phyloP scores from a whole-genome alignment of 306 rosid genomes.

The Cicer judaicum region DNA sequence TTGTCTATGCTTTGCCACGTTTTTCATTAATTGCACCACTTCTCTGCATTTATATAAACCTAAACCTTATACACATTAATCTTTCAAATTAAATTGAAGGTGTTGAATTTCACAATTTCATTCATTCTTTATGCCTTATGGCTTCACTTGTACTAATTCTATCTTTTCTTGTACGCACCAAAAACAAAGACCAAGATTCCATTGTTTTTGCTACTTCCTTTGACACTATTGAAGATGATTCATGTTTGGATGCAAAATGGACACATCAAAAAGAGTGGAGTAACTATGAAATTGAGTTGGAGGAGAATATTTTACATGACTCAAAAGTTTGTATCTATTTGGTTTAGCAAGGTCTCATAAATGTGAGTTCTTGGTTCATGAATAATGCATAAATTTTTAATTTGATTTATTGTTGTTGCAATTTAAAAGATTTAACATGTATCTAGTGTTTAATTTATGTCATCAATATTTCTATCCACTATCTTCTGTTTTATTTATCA shows the following conservation, averaged over 20 bases:
- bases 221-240: slow-evolving; percentile 12
- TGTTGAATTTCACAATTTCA: background rate
- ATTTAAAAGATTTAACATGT: background rate
- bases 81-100: background rate
- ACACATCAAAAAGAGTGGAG: slow-evolving; percentile 8
- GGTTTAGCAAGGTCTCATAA: slow-evolving; percentile 34
- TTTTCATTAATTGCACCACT: slow-evolving; percentile 2
- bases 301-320: slow-evolving; percentile 40
- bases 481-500: background rate
- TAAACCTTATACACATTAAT: background rate
- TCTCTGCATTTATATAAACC: background rate
- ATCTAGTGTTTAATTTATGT: slow-evolving; percentile 3
- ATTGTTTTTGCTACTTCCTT: background rate
- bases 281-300: slow-evolving; percentile 1
- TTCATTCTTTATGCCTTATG: slow-evolving; percentile 34
- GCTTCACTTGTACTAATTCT: slow-evolving; percentile 50
- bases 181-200: background rate
- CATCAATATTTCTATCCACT: background rate
- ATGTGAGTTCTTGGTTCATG: slow-evolving; percentile 26
- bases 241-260: slow-evolving; percentile 25
- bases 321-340: slow-evolving; percentile 47
- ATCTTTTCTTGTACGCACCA: slow-evolving; percentile 25
- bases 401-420: background rate
- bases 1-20: background rate
- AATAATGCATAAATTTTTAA: background rate